Base-by-base conservation (phyloP, 345 rosid genomes). In the Excoecaria agallocha region DNA sequence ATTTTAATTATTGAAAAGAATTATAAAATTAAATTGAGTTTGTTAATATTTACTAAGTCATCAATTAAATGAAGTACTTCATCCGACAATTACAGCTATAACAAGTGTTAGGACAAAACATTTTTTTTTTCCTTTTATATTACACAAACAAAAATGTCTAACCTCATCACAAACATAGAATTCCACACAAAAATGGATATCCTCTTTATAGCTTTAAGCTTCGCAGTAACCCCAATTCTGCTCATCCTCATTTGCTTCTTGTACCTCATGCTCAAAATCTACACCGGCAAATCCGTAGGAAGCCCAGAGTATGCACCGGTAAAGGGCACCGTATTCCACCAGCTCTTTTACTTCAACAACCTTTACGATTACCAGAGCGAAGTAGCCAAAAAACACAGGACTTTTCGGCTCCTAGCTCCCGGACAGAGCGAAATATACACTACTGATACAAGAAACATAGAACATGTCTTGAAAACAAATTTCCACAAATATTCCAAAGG, bases 401-500 rank as follows among this genome's bases (percentile, higher is more conserved):
- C 96, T 19, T 91, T 56, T 51, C 76, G 93, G 81, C 89, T 91
- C 63, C 85, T 93, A 6, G 75, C 74, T 2, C 81, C 80, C 1
- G 75, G 68, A 7, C 81, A 63, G 19, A 91, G 92, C 72, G 82
- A 79, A 56, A 6, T 89, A 7, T 83, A 73, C 82, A 90, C 97
- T 1, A 72, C 84, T 0, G 95, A 93, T 77, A 68, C 83, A 13
- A 80, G 87, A 12, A 93, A 91, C 79, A 76, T 93, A 1, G 91
- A 91, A 81, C 90, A 91, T 66, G 39, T 93, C 0, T 76, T 89
- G 48, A 89, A 87, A 75, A 79, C 89, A 5, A 83, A 73, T 0
- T 93, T 89, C n/a, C 86, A 85, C 10, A 77, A 62, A 37, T 90
- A 88, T 58, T 71, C 73, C 1, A 93, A 90, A 70, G 96, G 98